Conservation (phyloP, 768 basidiomycete genomes). For the Tylopilus vinaceipallidus region DNA sequence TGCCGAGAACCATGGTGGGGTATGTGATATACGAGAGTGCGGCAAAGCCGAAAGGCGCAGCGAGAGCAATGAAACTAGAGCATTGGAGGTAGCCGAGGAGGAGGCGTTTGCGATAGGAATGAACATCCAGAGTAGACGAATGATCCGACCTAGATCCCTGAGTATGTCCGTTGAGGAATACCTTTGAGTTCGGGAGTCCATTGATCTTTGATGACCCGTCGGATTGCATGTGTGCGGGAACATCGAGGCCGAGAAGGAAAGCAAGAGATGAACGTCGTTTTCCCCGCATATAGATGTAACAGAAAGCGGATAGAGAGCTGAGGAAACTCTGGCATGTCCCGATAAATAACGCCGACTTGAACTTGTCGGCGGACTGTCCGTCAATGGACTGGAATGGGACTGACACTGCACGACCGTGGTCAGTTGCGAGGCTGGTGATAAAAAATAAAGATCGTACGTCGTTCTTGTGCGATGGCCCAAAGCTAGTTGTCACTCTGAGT, state of each 20-base stretch:
- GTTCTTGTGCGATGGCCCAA: conserved; percentile 94
- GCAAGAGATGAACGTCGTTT: conserved; percentile 50
- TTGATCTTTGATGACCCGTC: conserved; percentile 27
- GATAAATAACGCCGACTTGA: conserved; percentile 83
- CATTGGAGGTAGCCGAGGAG: conserved; percentile 79
- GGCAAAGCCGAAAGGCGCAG: conserved; percentile 95
- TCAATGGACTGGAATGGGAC: conserved; percentile 78
- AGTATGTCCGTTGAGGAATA: conserved; percentile 34
- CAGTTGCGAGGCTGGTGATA: neutral
- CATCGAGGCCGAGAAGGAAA: conserved; percentile 60
- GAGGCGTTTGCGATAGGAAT: conserved; percentile 45
- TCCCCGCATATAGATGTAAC: conserved; percentile 67
- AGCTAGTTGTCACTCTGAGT: conserved; percentile 42
- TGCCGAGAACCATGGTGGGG: conserved; percentile 98
- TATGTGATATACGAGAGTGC: conserved; percentile 95
- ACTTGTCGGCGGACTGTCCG: conserved; percentile 62
- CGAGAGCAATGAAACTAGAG: conserved; percentile 82
- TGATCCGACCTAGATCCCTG: conserved; percentile 25
- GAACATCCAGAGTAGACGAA: conserved; percentile 26
- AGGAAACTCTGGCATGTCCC: conserved; percentile 82
- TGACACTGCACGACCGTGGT: conserved; percentile 51
- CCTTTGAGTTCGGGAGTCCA: conserved; percentile 33
- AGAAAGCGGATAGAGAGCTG: conserved; percentile 71
- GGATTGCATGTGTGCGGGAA: conserved; percentile 23
- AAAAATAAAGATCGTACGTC: conserved; percentile 50